These are phyloP conservation scores for Colletotrichum sp. DNA, from an alignment of 2,329 filamentous ascomycete species.

Conservation along the genomic window DNA sequence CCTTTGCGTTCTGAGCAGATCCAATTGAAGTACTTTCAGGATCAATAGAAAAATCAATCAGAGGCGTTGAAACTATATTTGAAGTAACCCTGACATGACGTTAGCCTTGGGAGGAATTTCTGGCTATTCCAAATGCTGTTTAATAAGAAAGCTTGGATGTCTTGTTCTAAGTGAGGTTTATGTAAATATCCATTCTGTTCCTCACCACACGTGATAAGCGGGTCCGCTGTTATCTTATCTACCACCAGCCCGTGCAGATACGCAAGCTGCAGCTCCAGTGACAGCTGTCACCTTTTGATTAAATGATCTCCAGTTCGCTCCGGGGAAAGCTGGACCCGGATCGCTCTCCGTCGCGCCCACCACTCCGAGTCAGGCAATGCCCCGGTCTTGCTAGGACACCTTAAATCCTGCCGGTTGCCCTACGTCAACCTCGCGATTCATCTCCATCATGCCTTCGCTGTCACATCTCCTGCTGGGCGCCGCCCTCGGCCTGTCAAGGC, in stretches of 20 bases:
- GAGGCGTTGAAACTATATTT: no score
- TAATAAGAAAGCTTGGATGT: no score
- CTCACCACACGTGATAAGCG: neutral
- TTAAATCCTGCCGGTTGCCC: neutral
- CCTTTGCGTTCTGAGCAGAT: no score
- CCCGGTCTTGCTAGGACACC: constrained; percentile 5
- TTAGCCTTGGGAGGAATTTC: no score
- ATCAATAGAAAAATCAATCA: no score
- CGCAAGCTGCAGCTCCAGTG: neutral
- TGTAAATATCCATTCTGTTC: no score
- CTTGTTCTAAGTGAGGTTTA: no score
- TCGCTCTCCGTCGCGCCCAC: neutral
- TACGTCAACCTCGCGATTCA: neutral
- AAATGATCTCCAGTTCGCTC: neutral
- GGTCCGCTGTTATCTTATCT: neutral
- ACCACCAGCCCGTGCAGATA: neutral
- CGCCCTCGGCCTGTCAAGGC: constrained; percentile 9
- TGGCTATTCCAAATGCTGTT: no score
- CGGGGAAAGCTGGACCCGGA: constrained; percentile 14
- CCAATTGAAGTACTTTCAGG: no score
- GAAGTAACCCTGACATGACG: no score
- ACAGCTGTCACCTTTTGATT: constrained; percentile 13
- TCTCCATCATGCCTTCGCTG: neutral
- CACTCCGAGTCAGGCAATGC: constrained; percentile 16
- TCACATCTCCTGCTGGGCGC: constrained; percentile 1